Conservation (phyloP, 139 green algal species). For the Ettlia oleoabundans region DNA sequence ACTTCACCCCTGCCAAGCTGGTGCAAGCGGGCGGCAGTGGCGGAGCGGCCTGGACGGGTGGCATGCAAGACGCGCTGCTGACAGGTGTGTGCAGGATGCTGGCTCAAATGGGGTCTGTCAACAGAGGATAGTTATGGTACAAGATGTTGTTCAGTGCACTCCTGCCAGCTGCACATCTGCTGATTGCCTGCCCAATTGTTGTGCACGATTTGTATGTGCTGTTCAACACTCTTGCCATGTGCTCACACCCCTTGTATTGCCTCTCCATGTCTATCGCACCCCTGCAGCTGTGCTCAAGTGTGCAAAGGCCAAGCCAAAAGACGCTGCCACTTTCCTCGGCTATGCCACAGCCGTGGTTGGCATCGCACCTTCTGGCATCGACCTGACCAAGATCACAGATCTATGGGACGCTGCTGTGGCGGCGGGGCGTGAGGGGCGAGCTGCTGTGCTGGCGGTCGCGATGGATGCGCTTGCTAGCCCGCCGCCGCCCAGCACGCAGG, state of each 20-base stretch:
- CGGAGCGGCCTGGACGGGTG: slow-evolving; percentile 18
- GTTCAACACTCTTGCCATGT: too few species aligned
- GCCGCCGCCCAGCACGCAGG: slow-evolving; percentile 39
- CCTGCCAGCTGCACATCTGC: too few species aligned
- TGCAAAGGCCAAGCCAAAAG: slow-evolving; percentile 57
- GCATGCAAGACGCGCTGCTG: slow-evolving; percentile 47
- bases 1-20: slow-evolving; percentile 45
- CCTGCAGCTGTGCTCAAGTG: slow-evolving; percentile 55
- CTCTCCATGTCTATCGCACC: too few species aligned
- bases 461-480: slow-evolving; percentile 46
- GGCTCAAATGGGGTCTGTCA: too few species aligned
- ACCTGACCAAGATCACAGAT: slow-evolving; percentile 54
- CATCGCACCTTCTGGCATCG: slow-evolving; percentile 52
- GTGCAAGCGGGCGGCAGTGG: slow-evolving; percentile 23
- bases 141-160: too few species aligned
- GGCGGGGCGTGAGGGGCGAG: slow-evolving; percentile 37
- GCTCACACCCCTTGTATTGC: too few species aligned
- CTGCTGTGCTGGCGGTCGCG: slow-evolving; percentile 50
- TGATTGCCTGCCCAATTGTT: too few species aligned
- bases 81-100: too few species aligned
- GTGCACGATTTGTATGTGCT: too few species aligned
- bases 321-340: slow-evolving; percentile 62
- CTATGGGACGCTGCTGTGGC: slow-evolving; percentile 54
- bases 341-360: slow-evolving; percentile 60
- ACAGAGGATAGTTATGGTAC: too few species aligned